Evolutionary conservation across 495 filamentous ascomycete genomes (phyloP), one percentile per base, ranked within the genome.

Genomic region (Aspergillus haitiensis): DNA sequence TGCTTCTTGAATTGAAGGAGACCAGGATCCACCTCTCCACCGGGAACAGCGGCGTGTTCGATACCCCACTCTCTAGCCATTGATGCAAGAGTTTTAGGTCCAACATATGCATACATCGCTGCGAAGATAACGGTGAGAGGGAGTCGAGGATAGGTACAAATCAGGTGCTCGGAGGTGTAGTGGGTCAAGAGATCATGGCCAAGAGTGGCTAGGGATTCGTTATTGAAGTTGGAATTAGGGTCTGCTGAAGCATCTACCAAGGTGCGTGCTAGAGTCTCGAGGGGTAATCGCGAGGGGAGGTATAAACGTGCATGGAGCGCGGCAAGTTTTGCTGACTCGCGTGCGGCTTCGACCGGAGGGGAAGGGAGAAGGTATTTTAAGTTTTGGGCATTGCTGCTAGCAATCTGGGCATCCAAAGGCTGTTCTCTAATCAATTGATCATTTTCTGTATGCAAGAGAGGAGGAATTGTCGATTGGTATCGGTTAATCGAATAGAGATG

Each of bases 271-370:
- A 98, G 86, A 2, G 88, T 91, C 71, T 96, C 82, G 35, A 96
- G 75, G 7, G 94, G 95, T 63, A 97, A 81, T 72, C 86, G 87
- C 36, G 83, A 79, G 34, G 93, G 86, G 59, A 98, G 86, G 53
- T 85, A 85, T 49, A 98, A 87, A 67, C 94, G 92, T 68, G 92
- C 88, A 75, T 97, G 93, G 35, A 98, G 86, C 57, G 94, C 92
- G 62, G 93, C 86, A 67, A 98, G 89, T 78, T 97, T 97, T 56
- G 93, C 87, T 54, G 94, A 97, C 59, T 76, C 68, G 55, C 80
- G 72, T n/a, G 92, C 88, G 61, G 78, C 79, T 63, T 83, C 78
- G 58, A 87, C 84, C 56, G 81, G 82, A 63, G 88, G 92, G 67
- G 89, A 92, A 59, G 89, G 61, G 72, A 75, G 73, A 74, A 70